Conservation (phyloP, 1,284 basidiomycete species). For the Cutaneotrichosporon dermatis region DNA sequence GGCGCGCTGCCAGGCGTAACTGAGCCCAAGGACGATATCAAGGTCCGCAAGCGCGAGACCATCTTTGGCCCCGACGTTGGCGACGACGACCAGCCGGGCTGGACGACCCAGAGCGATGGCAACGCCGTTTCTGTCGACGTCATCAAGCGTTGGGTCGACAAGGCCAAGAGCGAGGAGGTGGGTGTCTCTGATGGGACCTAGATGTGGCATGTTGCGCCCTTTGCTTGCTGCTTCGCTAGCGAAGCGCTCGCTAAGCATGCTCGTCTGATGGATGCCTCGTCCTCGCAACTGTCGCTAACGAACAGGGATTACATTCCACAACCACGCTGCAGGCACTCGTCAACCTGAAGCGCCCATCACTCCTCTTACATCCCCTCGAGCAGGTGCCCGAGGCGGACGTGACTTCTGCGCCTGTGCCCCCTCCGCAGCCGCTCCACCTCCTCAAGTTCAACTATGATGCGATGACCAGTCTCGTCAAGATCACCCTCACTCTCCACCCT, state of each 20-base stretch:
- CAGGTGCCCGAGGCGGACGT: constrained; percentile 52
- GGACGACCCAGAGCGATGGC: constrained; percentile 35
- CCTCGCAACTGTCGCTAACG: too few species aligned
- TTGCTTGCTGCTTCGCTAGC: too few species aligned
- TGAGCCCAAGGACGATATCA: constrained; percentile 26
- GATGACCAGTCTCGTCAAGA: constrained; percentile 71
- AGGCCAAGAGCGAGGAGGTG: constrained; percentile 68
- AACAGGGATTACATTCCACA: constrained; percentile 60
- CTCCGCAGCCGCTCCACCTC: constrained; percentile 55
- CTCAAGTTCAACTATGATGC: constrained; percentile 86
- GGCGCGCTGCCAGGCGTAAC: constrained; percentile 18
- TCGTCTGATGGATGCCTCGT: too few species aligned
- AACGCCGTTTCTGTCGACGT: constrained; percentile 66
- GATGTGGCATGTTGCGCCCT: too few species aligned
- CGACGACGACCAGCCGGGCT: constrained; percentile 51
- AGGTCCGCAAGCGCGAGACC: constrained; percentile 57
- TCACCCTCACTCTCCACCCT: constrained; percentile 68
- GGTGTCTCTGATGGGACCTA: too few species aligned
- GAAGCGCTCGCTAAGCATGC: too few species aligned
- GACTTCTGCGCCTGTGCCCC: constrained; percentile 8
- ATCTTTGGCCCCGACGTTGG: constrained; percentile 71
- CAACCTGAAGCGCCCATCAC: constrained; percentile 81
- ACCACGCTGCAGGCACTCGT: constrained; percentile 86
- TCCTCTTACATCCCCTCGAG: constrained; percentile 62
- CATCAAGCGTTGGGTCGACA: constrained; percentile 73